Conservation (phyloP, 805 yeast species). For the Wickerhamomyces sydowiorum region DNA sequence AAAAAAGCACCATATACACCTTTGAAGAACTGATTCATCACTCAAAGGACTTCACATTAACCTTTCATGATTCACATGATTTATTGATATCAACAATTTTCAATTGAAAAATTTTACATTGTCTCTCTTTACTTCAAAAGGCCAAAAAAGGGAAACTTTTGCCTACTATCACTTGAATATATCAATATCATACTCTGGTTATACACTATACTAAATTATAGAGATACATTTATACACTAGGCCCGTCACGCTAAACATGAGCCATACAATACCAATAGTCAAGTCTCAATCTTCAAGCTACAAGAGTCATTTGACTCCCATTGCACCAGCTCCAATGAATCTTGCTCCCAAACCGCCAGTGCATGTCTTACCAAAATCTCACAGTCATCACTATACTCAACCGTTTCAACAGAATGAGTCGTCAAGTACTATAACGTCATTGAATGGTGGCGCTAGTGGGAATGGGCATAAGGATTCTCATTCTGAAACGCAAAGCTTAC, state of each 20-base stretch:
- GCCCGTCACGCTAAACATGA: too few species aligned
- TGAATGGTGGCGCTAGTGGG: not conserved
- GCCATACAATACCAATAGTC: constrained; percentile 8
- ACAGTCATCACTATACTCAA: too few species aligned
- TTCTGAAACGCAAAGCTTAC: constrained; percentile 1
- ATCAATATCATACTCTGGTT: not conserved
- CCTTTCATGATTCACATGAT: not conserved
- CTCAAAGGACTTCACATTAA: too few species aligned
- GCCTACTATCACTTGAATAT: too few species aligned
- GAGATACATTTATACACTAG: too few species aligned
- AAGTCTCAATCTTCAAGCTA: constrained; percentile 10
- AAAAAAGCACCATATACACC: too few species aligned
- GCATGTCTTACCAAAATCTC: constrained; percentile 16
- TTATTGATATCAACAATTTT: not conserved
- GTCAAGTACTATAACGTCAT: not conserved
- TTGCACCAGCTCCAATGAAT: not conserved
- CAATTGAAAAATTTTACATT: too few species aligned
- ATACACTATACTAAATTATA: not conserved
- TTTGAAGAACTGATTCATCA: too few species aligned
- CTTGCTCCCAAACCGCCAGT: constrained; percentile 7
- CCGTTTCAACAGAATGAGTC: too few species aligned
- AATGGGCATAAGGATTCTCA: not conserved
- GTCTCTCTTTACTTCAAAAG: too few species aligned
- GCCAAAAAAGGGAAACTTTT: too few species aligned
- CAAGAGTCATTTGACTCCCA: constrained; percentile 9